These are phyloP conservation scores for Phytophthora gonapodyides DNA, from an alignment of 352 stramenopile species.

Conservation along the genomic window DNA sequence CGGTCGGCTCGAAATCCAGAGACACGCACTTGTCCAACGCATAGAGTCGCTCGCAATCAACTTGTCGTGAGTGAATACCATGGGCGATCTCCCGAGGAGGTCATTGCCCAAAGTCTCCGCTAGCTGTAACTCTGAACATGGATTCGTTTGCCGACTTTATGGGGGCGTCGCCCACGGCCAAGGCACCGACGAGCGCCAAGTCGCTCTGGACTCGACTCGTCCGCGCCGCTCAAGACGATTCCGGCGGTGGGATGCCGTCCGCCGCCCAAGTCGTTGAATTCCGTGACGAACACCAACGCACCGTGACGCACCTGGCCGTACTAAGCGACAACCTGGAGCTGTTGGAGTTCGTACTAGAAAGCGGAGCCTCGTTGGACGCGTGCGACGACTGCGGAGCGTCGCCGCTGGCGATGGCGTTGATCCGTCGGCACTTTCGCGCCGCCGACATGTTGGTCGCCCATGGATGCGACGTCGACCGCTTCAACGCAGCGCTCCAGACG, in stretches of 20 bases:
- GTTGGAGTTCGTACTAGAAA: conserved; percentile 36
- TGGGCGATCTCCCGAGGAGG: neutral
- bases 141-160: conserved; percentile 29
- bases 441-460: conserved; percentile 36
- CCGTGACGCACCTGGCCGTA: conserved; percentile 38
- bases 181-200: conserved; percentile 13
- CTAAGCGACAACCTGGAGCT: conserved; percentile 24
- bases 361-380: conserved; percentile 15
- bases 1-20: conserved; percentile 28
- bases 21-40: conserved; percentile 20
- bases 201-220: conserved; percentile 25
- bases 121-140: conserved; percentile 2
- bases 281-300: conserved; percentile 28
- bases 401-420: conserved; percentile 24
- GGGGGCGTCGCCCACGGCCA: conserved; percentile 19
- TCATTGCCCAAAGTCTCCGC: conserved; percentile 13
- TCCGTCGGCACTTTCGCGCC: conserved; percentile 15
- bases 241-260: conserved; percentile 2
- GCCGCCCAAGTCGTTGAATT: conserved; percentile 10
- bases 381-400: conserved; percentile 18
- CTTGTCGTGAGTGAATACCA: no score
- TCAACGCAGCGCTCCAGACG: conserved; percentile 34
- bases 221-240: conserved; percentile 1
- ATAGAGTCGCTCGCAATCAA: neutral
- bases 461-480: conserved; percentile 29